Evolutionary conservation across 2,329 filamentous ascomycete species (phyloP).

Genomic region (Diaporthe humulicola): DNA sequence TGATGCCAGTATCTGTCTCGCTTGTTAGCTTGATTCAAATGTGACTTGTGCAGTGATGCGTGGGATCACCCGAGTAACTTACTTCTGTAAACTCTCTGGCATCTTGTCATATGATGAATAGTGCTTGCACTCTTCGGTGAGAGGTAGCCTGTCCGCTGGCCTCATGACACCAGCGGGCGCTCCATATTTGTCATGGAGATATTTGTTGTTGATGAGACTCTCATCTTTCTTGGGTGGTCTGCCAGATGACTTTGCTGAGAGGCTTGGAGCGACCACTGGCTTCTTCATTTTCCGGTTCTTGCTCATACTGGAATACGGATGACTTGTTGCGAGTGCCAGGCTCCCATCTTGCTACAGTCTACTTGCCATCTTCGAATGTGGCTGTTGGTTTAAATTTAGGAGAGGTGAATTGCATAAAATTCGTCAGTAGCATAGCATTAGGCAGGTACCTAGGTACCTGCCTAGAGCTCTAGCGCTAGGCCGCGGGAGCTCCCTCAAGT

Average conservation of each 20-base stretch:
- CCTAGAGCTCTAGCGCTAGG: constrained; percentile 2
- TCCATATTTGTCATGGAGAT: neutral
- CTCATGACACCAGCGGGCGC: constrained; percentile 49
- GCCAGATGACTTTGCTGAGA: neutral
- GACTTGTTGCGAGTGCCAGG: neutral
- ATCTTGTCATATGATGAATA: constrained; percentile 80
- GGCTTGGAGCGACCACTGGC: neutral
- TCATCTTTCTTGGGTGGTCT: neutral
- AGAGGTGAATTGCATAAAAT: neutral
- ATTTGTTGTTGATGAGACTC: neutral
- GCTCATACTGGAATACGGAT: neutral
- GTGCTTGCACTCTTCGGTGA: constrained; percentile 79
- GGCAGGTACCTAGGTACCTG: neutral
- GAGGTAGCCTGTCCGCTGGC: constrained; percentile 60
- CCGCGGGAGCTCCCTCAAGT: constrained; percentile 7
- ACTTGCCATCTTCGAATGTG: neutral
- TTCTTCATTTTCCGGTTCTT: neutral
- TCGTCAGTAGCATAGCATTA: neutral
- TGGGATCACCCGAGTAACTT: constrained; percentile 45
- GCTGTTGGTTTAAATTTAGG: neutral
- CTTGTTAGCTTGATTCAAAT: neutral
- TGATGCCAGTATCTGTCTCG: constrained; percentile 86
- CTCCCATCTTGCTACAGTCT: neutral
- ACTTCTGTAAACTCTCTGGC: constrained; percentile 89
- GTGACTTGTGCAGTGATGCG: neutral